A percentile compares a stretch with the other conserved stretches of the same genome.
phyloP scores from a whole-genome alignment of 2,329 filamentous ascomycete species.

The Zarea fungicola region DNA sequence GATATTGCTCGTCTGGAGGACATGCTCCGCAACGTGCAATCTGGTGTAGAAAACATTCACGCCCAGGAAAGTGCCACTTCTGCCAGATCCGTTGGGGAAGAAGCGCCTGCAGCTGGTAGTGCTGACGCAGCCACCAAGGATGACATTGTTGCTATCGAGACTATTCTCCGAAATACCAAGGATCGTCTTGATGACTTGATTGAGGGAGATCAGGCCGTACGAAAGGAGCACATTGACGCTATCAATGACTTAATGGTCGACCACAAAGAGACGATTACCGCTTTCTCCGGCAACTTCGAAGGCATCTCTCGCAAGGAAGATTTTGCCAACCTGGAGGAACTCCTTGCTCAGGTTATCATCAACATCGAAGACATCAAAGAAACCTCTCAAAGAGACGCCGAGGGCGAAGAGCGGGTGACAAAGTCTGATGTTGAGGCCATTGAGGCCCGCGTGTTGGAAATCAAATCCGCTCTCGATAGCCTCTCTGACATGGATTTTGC shows the following conservation, averaged over 20 bases:
- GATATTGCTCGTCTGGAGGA: constrained; percentile 54
- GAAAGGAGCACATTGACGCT: constrained; percentile 59
- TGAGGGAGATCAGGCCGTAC: constrained; percentile 64
- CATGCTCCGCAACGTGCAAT: constrained; percentile 43
- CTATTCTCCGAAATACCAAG: constrained; percentile 83
- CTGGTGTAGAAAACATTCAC: constrained; percentile 41
- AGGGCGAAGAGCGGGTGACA: constrained; percentile 56
- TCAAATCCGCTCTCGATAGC: constrained; percentile 72
- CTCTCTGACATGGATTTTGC: constrained; percentile 67
- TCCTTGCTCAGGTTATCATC: constrained; percentile 71
- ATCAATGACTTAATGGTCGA: constrained; percentile 65
- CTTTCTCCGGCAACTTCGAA: constrained; percentile 62
- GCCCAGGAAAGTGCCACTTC: constrained; percentile 23
- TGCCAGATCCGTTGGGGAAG: constrained; percentile 17
- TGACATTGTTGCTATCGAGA: constrained; percentile 87
- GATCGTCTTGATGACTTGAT: constrained; percentile 77
- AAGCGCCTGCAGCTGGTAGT: constrained; percentile 12
- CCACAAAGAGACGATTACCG: constrained; percentile 66
- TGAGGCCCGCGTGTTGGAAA: constrained; percentile 75
- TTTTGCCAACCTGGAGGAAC: constrained; percentile 66
- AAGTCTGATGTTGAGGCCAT: constrained; percentile 81
- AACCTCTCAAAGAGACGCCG: constrained; percentile 45
- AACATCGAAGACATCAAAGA: constrained; percentile 71
- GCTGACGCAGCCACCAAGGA: constrained; percentile 53
- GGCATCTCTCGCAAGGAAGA: constrained; percentile 73